Evolutionary conservation across 2,329 filamentous ascomycete species (phyloP).

Genomic region (Penicillium sp.): DNA sequence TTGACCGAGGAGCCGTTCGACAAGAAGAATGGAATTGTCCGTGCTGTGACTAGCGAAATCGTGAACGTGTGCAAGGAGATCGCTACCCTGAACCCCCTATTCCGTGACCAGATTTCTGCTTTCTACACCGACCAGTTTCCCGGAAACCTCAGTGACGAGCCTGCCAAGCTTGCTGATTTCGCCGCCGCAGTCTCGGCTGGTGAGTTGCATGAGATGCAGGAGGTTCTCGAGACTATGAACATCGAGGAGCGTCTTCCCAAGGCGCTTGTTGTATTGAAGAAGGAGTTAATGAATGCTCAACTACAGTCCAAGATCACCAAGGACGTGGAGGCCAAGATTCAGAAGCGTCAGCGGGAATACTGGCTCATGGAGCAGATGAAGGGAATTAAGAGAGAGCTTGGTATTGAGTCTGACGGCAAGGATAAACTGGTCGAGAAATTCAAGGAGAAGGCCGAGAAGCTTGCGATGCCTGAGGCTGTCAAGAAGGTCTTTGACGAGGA

Average conservation of each 20-base stretch:
- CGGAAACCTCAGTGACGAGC: conserved; percentile 92
- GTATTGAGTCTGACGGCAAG: conserved; percentile 96
- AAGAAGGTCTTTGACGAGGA: conserved; percentile 98
- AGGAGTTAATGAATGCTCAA: conserved; percentile 97
- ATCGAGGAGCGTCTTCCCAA: conserved; percentile 92
- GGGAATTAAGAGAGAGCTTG: conserved; percentile 90
- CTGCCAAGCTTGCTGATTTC: conserved; percentile 93
- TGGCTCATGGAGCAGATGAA: conserved; percentile 99
- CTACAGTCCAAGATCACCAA: conserved; percentile 96
- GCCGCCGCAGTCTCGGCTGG: conserved; percentile 95
- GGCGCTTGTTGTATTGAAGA: conserved; percentile 88
- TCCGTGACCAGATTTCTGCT: conserved; percentile 95
- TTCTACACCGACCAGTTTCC: conserved; percentile 95
- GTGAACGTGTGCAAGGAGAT: conserved; percentile 99
- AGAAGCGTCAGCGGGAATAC: conserved; percentile 95
- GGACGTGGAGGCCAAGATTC: conserved; percentile 96
- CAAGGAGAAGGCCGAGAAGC: conserved; percentile 87
- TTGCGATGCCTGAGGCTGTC: conserved; percentile 95
- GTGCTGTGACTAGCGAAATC: conserved; percentile 93
- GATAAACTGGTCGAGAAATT: conserved; percentile 98
- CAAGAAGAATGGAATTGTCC: conserved; percentile 83
- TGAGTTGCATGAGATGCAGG: conserved; percentile 87
- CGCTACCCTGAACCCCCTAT: conserved; percentile 87
- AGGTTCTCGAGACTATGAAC: conserved; percentile 83
- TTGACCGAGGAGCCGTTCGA: conserved; percentile 85